phyloP scores from a whole-genome alignment of 768 basidiomycete genomes.

The Trametes cinnabarina region DNA sequence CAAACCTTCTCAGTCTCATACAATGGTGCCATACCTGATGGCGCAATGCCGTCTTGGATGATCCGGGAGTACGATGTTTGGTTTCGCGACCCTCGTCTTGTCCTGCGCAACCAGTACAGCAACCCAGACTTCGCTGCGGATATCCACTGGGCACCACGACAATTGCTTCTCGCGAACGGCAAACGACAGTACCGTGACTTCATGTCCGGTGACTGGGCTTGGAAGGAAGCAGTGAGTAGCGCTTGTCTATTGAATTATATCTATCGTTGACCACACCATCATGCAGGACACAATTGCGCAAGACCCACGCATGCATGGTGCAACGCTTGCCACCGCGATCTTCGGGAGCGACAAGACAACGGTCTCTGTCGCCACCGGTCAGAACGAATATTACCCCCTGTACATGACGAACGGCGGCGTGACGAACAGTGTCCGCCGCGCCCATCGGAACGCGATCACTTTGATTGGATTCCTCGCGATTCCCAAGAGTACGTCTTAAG shows the following conservation, averaged over 20 bases:
- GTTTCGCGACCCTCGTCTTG: slow-evolving; percentile 23
- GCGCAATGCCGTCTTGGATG: slow-evolving; percentile 21
- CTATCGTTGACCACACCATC: too few relatives aligned
- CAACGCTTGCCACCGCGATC: not conserved
- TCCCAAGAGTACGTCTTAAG: slow-evolving; percentile 28
- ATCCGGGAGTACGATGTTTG: slow-evolving; percentile 24
- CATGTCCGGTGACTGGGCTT: slow-evolving; percentile 11
- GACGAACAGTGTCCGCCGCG: slow-evolving; percentile 20
- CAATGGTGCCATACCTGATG: not conserved
- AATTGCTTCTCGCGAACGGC: slow-evolving; percentile 5
- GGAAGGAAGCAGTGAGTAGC: slow-evolving; percentile 1
- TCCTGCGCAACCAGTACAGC: slow-evolving; percentile 23
- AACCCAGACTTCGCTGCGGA: slow-evolving; percentile 25
- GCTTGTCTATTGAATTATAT: not conserved
- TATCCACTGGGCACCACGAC: slow-evolving; percentile 24
- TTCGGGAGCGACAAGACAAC: slow-evolving; percentile 17
- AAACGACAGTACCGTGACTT: slow-evolving; percentile 19
- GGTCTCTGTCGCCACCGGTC: slow-evolving; percentile 26
- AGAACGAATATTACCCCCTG: slow-evolving; percentile 30
- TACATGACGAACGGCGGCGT: slow-evolving; percentile 27
- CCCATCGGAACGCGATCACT: slow-evolving; percentile 20
- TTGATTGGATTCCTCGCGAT: slow-evolving; percentile 30
- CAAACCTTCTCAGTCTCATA: not conserved
- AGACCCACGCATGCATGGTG: not conserved
- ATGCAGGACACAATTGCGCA: not conserved